Conservation (phyloP, 352 stramenopile species). For the Pythium monospermum region DNA sequence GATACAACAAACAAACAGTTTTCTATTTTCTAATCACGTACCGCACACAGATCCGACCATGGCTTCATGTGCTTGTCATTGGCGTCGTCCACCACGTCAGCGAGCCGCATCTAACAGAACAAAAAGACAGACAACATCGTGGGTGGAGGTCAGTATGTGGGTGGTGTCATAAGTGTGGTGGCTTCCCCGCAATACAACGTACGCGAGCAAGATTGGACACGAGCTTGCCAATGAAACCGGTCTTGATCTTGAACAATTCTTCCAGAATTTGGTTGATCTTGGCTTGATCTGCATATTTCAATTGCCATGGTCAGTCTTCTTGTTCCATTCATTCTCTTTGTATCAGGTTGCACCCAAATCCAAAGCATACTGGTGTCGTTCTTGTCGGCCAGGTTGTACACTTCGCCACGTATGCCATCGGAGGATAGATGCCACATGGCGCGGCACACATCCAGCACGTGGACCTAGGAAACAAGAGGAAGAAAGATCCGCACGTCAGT, state of each 20-base stretch:
- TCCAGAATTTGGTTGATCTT: conserved; percentile 77
- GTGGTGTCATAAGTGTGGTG: too few relatives aligned
- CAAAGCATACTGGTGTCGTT: conserved; percentile 83
- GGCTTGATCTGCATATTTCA: conserved; percentile 44
- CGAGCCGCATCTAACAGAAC: conserved; percentile 42
- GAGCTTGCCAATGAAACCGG: conserved; percentile 82
- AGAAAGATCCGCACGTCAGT: too few relatives aligned
- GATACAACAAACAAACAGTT: background rate
- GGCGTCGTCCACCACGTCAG: conserved; percentile 83
- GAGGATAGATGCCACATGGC: conserved; percentile 73
- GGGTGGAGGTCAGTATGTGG: too few relatives aligned
- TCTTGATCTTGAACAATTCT: conserved; percentile 77
- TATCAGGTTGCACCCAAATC: too few relatives aligned
- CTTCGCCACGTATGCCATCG: conserved; percentile 38
- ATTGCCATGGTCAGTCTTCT: background rate
- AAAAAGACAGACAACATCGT: background rate
- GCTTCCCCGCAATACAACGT: background rate
- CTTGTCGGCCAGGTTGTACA: conserved; percentile 86
- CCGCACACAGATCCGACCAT: conserved; percentile 79
- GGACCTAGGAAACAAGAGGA: conserved; percentile 36
- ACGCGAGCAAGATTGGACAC: conserved; percentile 76
- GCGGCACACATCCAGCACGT: conserved; percentile 72
- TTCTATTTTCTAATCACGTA: conserved; percentile 10
- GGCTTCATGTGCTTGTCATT: conserved; percentile 89
- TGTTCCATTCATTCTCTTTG: too few relatives aligned